These are phyloP conservation scores for Calonectria multiphialidica DNA, from an alignment of 2,329 filamentous ascomycete genomes.

Conservation along the genomic window DNA sequence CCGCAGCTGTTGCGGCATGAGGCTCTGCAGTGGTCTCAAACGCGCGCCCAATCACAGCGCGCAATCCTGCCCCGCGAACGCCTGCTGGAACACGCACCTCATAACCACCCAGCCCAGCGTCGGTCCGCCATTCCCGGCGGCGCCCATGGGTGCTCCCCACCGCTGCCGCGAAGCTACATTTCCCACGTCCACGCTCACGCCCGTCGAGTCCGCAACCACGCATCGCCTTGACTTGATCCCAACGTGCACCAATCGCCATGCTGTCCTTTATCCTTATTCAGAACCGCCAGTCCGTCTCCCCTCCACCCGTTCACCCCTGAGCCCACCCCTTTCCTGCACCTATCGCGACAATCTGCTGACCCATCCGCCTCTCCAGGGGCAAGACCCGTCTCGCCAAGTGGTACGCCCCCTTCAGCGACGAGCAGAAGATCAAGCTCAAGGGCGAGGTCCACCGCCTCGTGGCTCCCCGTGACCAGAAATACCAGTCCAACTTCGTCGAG, in stretches of 20 bases:
- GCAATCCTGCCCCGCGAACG: constrained; percentile 26
- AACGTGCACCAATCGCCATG: constrained; percentile 53
- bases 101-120: background rate
- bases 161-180: constrained; percentile 1
- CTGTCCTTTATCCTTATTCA: constrained; percentile 92
- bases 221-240: background rate
- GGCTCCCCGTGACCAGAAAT: constrained; percentile 97
- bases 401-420: constrained; percentile 98
- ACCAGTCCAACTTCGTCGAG: constrained; percentile 99
- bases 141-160: constrained; percentile 5
- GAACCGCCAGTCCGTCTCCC: constrained; percentile 79
- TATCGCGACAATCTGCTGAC: background rate
- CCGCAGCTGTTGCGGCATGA: background rate
- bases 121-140: constrained; percentile 22
- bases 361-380: constrained; percentile 70
- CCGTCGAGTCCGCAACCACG: background rate
- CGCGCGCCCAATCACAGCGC: constrained; percentile 22
- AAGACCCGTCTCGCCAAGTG: constrained; percentile 99
- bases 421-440: constrained; percentile 99
- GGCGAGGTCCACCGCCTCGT: constrained; percentile 99
- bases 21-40: constrained; percentile 2
- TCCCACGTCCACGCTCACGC: constrained; percentile 9
- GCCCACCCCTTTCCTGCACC: background rate
- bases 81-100: constrained; percentile 7
- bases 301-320: background rate